A percentile compares a stretch with the other conserved stretches of the same genome.
Evolutionary conservation across 2,329 filamentous ascomycete genomes (phyloP).

Genomic region (Cercospora berteroae): DNA sequence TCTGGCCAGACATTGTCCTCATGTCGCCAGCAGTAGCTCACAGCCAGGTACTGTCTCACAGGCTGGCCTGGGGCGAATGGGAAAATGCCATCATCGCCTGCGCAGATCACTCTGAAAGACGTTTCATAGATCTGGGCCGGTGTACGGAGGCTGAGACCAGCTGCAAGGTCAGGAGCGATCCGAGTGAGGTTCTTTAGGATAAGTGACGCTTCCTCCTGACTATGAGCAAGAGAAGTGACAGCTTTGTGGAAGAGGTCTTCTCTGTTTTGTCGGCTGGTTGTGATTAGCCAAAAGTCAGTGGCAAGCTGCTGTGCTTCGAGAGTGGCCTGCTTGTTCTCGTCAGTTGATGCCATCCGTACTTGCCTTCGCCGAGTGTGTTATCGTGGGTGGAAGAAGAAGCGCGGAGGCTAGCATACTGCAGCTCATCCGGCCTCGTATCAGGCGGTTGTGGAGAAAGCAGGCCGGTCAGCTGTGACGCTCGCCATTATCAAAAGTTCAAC

Average conservation of each 20-base stretch:
- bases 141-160: background rate
- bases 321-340: background rate
- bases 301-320: background rate
- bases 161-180: background rate
- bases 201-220: background rate
- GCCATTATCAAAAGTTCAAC: background rate
- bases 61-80: background rate
- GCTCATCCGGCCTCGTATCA: background rate
- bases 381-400: background rate
- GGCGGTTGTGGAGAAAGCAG: background rate
- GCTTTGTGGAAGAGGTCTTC: background rate
- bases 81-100: background rate
- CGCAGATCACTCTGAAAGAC: constrained; percentile 1
- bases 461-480: background rate
- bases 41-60: background rate
- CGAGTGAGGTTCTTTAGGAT: background rate
- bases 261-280: background rate
- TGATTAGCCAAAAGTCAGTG: background rate
- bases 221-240: background rate
- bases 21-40: constrained; percentile 5
- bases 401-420: background rate
- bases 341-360: background rate
- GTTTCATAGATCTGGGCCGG: background rate
- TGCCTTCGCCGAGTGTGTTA: background rate
- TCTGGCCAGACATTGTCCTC: background rate